phyloP scores from a whole-genome alignment of 495 filamentous ascomycete genomes.

The Hyaloscypha variabilis region DNA sequence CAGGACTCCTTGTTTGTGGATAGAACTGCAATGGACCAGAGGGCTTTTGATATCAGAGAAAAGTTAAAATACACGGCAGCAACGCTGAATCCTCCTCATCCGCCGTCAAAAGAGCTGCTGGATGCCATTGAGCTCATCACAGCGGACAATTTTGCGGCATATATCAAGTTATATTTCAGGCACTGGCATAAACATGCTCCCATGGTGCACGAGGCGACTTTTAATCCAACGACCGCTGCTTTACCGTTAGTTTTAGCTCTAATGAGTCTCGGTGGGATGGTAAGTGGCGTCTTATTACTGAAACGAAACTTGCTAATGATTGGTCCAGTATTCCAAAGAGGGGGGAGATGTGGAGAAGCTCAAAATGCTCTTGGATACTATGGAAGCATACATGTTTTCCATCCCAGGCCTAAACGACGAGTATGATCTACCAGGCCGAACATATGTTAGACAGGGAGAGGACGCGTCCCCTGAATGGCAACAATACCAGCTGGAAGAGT shows the following conservation, averaged over 20 bases:
- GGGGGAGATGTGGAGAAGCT: constrained; percentile 20
- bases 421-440: constrained; percentile 29
- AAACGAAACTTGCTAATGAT: not conserved
- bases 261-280: constrained; percentile 34
- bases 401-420: constrained; percentile 28
- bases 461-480: constrained; percentile 27
- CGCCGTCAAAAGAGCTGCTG: constrained; percentile 16
- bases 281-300: constrained; percentile 4
- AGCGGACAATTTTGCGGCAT: constrained; percentile 23
- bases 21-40: constrained; percentile 26
- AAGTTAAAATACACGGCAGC: constrained; percentile 31
- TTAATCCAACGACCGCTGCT: constrained; percentile 28
- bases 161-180: constrained; percentile 31
- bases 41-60: constrained; percentile 30
- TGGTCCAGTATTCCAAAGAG: constrained; percentile 29
- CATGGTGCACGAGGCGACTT: constrained; percentile 32
- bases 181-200: constrained; percentile 34
- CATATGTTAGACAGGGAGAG: constrained; percentile 24
- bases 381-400: constrained; percentile 29
- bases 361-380: constrained; percentile 27
- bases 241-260: constrained; percentile 28
- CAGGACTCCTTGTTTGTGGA: constrained; percentile 20
- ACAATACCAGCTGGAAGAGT: constrained; percentile 30
- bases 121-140: constrained; percentile 28
- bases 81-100: constrained; percentile 21